Base-by-base conservation (phyloP, 2,329 filamentous ascomycete genomes). In the Fusarium sterilihyphosum region DNA sequence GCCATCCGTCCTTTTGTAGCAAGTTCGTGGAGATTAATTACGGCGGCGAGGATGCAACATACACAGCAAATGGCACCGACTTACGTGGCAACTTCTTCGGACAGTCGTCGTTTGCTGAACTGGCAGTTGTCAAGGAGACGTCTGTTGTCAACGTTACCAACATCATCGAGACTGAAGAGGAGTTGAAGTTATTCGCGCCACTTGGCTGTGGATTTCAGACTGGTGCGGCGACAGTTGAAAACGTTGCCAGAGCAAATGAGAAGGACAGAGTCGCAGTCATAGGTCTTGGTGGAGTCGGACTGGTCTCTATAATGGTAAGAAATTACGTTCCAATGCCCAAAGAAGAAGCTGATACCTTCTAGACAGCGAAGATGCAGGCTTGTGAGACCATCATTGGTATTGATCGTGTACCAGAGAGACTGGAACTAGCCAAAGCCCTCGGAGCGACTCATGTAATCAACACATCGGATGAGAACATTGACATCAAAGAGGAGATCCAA, bases 261-360 rank as follows among this genome's bases (percentile, higher is more conserved):
- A 61, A 43, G 14, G 59, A 61, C 18, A 61, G 31, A 22, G n/a
- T 61, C 5, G 59, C 37, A n/a, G 47, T 61, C 0, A 9, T 56
- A 8, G 59, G 59, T 12, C 59, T 61, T 43, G 59, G 59, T n/a
- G 59, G 59, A 8, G 59, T 61, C 11, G 59, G 59, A 14, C 43
- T 61, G n/a, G 47, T 56, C 24, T 61, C 59, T 16, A 43, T 61
- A 11, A 61, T 61, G 59, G 59, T 61, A 22, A 41, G n/a, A 47
- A 3, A 49, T 29, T 5, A 7, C 11, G 4, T 4, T 6, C 0
- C 14, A 14, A 14, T 2, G 4, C 16, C 7, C 3, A 1, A 18
- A 37, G 14, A 31, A 9, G 3, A 22, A n/a, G 37, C 47, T 61
- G 8, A 61, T 24, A 3, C 6, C 6, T 10, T n/a, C 4, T 4